Evolutionary conservation across 2,329 filamentous ascomycete genomes (phyloP), one percentile per base, ranked within the genome.

Genomic region (Claviceps maximensis): DNA sequence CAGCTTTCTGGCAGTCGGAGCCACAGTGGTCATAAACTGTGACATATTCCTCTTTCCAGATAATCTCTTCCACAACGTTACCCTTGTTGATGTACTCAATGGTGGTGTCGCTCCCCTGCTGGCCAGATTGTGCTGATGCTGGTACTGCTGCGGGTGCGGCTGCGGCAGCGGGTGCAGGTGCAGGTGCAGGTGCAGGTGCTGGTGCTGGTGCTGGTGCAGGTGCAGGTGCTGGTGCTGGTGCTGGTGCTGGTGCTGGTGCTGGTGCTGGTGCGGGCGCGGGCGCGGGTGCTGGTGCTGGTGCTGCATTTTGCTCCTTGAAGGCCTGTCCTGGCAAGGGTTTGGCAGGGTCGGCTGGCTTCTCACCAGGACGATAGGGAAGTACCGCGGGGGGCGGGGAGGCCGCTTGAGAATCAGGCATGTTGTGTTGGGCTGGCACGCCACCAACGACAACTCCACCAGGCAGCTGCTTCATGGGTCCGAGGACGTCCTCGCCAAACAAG

Each of bases 401-500:
- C n/a, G n/a, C n/a, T n/a, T n/a, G n/a, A n/a, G n/a, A n/a, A n/a
- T n/a, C 31, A 9, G 33, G 33, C 10, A 19, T 1, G 3, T 29
- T 41, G 29, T 46, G 25, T 12, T 29, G 21, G 23, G 12, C 27
- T 25, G 17, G 19, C 41, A 40, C 52, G 19, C 52, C 57, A 15
- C 58, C 57, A 29, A 61, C 62, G 27, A 65, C 56, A 21, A 81
- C 68, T 54, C 78, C 75, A 45, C 89, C 87, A 5, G 89, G 88
- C 21, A 95, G 77, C 45, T 74, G 71, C 13, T 72, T 65, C 52
- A 80, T 67, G 7, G 78, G 72, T 10, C 80, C 77, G 2, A 66
- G 59, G 50, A 80, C 76, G 60, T 89, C 69, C 56, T 94, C 88
- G 9, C 71, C 57, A 1, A 66, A 62, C 21, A 93, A 65, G 0